Evolutionary conservation across 2,329 filamentous ascomycete species (phyloP).

Genomic region (Colletotrichum cuscutae): DNA sequence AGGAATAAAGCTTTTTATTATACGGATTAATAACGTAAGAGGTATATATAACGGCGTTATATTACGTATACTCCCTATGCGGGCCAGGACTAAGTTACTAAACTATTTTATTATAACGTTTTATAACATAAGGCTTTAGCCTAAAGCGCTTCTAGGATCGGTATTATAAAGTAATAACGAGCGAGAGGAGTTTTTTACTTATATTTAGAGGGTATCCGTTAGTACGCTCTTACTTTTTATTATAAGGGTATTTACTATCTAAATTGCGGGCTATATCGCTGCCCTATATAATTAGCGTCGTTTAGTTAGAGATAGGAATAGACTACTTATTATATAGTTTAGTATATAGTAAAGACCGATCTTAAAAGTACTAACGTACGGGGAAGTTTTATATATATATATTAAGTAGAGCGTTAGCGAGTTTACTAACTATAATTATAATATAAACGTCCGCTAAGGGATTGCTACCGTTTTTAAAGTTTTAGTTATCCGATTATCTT

Average conservation of each 20-base stretch:
- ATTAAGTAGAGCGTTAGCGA: slow-evolving; percentile 25
- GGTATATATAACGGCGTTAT: slow-evolving; percentile 40
- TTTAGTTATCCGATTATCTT: neutral
- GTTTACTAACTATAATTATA: slow-evolving; percentile 19
- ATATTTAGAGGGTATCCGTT: slow-evolving; percentile 41
- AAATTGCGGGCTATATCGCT: slow-evolving; percentile 31
- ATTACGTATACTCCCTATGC: no score
- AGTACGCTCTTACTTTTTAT: slow-evolving; percentile 41
- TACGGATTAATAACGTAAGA: slow-evolving; percentile 39
- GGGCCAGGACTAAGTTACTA: no score
- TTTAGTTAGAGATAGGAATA: slow-evolving; percentile 15
- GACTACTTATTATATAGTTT: slow-evolving; percentile 26
- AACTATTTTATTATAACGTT: slow-evolving; percentile 47
- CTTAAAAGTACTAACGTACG: slow-evolving; percentile 36
- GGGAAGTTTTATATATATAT: slow-evolving; percentile 37
- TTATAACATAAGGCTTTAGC: slow-evolving; percentile 41
- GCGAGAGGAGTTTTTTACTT: slow-evolving; percentile 41
- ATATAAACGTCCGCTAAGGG: slow-evolving; percentile 12
- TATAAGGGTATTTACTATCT: slow-evolving; percentile 33
- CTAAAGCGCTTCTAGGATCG: slow-evolving; percentile 42
- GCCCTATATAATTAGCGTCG: slow-evolving; percentile 38
- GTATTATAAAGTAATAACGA: slow-evolving; percentile 29
- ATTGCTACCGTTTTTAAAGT: slow-evolving; percentile 34
- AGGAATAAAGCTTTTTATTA: slow-evolving; percentile 45
- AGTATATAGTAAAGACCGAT: slow-evolving; percentile 42